Conservation (phyloP, 1,284 basidiomycete genomes). For the Leccinum colubrinum region DNA sequence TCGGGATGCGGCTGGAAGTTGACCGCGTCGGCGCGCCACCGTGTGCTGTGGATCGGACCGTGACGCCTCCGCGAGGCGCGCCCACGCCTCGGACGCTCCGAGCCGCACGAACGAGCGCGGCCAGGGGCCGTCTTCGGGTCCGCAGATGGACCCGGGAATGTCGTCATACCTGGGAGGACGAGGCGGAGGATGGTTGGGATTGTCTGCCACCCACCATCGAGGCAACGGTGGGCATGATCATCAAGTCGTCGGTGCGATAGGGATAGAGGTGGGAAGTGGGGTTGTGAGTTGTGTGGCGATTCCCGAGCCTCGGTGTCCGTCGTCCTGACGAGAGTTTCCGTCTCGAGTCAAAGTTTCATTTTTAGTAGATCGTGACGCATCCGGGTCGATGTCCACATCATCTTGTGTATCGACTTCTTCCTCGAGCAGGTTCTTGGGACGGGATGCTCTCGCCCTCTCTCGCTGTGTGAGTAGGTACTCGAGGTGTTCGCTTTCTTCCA, state of each 20-base stretch:
- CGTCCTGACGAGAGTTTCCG: not conserved
- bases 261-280: not conserved
- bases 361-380: not conserved
- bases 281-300: constrained; percentile 1
- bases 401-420: constrained; percentile 1
- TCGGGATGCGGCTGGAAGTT: constrained; percentile 60
- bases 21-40: constrained; percentile 50
- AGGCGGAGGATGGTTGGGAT: constrained; percentile 25
- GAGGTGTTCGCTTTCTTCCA: constrained; percentile 7
- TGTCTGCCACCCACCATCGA: constrained; percentile 19
- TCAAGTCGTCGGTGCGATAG: constrained; percentile 8
- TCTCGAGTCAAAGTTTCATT: not conserved
- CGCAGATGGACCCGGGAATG: constrained; percentile 56
- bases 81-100: constrained; percentile 46
- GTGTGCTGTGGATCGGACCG: constrained; percentile 46
- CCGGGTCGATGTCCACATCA: not conserved
- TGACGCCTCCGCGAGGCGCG: constrained; percentile 44
- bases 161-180: constrained; percentile 45
- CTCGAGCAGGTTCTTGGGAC: not conserved
- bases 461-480: constrained; percentile 26
- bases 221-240: constrained; percentile 19
- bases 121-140: constrained; percentile 61
- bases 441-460: constrained; percentile 19
- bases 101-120: constrained; percentile 54
- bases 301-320: not conserved